These are phyloP conservation scores for Petasospora rhodanensis DNA, from an alignment of 1,139 yeast species.

Conservation along the genomic window DNA sequence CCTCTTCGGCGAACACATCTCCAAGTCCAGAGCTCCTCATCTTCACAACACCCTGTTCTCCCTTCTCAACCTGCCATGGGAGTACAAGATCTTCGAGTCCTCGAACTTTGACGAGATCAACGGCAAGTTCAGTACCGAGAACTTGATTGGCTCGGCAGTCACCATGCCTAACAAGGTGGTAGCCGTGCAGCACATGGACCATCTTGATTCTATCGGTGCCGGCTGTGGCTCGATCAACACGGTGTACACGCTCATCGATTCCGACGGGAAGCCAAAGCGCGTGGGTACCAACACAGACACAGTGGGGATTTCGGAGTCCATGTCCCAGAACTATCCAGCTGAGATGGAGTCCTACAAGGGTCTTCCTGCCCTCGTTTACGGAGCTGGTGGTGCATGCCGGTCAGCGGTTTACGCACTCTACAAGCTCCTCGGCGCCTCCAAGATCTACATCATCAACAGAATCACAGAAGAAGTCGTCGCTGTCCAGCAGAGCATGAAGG, in stretches of 20 bases:
- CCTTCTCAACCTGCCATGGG: conserved; percentile 17
- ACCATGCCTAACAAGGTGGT: conserved; percentile 25
- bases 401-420: conserved; percentile 23
- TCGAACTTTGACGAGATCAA: conserved; percentile 17
- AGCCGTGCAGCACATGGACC: conserved; percentile 19
- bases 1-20: conserved; percentile 22
- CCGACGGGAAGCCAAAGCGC: conserved; percentile 4
- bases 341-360: conserved; percentile 12
- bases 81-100: conserved; percentile 19
- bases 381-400: conserved; percentile 26
- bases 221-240: conserved; percentile 26
- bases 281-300: conserved; percentile 25
- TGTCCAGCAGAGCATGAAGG: conserved; percentile 16
- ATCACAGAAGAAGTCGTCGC: conserved; percentile 18
- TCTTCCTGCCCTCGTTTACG: conserved; percentile 21
- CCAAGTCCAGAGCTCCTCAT: conserved; percentile 21
- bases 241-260: conserved; percentile 13
- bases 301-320: conserved; percentile 20
- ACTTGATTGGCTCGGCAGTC: conserved; percentile 20
- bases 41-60: conserved; percentile 21
- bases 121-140: conserved; percentile 8
- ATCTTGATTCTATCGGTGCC: conserved; percentile 19
- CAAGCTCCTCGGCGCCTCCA: conserved; percentile 21
- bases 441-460: conserved; percentile 23
- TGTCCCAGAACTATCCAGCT: conserved; percentile 19